These are phyloP conservation scores for Clitopilus hobsonii DNA, from an alignment of 768 basidiomycete species.

Conservation along the genomic window DNA sequence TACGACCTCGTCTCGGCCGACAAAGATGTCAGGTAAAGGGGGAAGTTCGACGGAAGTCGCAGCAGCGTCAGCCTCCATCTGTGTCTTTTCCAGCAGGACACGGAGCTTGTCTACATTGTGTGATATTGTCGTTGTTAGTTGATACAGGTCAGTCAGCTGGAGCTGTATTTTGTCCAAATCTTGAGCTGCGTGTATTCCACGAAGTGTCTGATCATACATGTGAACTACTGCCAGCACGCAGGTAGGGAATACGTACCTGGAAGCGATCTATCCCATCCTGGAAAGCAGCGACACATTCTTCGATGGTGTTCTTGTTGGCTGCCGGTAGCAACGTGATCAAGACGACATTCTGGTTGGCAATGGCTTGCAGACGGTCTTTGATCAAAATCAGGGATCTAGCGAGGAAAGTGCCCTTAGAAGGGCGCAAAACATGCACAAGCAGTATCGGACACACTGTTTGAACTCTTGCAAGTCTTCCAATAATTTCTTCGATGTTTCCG, in stretches of 20 bases:
- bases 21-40: background rate
- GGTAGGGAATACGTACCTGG: background rate
- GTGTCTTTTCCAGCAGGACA: background rate
- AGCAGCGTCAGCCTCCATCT: background rate
- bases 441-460: background rate
- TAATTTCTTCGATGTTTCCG: background rate
- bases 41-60: background rate
- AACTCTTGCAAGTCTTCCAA: background rate
- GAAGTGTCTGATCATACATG: background rate
- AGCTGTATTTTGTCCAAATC: background rate
- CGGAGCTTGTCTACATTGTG: background rate
- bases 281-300: background rate
- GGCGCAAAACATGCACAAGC: too few relatives aligned
- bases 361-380: background rate
- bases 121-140: background rate
- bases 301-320: background rate
- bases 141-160: background rate
- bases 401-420: too few relatives aligned
- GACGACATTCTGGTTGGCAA: background rate
- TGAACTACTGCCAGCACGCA: background rate
- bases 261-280: background rate
- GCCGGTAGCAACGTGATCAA: background rate
- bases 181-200: background rate
- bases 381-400: too few relatives aligned
- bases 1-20: background rate